Percentiles rank a stretch among this genome's conserved stretches.
phyloP scores from a whole-genome alignment of 768 basidiomycete species.

The Phaeotremella skinneri region DNA sequence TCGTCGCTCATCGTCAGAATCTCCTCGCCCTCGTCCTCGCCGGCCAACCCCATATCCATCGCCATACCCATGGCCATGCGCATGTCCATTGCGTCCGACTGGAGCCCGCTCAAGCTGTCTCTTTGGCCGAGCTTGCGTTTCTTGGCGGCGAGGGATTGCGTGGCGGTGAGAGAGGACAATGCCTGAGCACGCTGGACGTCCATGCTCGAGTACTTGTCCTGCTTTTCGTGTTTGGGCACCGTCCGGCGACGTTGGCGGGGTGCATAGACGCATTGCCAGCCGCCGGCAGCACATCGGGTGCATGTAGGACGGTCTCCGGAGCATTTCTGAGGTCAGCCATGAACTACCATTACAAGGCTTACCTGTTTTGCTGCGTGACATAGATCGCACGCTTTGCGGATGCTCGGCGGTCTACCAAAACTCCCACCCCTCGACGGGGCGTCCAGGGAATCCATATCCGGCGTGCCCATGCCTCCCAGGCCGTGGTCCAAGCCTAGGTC shows the following conservation, averaged over 20 bases:
- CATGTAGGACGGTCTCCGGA: constrained; percentile 47
- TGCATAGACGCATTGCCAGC: constrained; percentile 45
- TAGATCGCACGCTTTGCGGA: constrained; percentile 46
- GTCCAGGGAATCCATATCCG: constrained; percentile 6
- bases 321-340: constrained; percentile 35
- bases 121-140: constrained; percentile 38
- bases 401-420: constrained; percentile 42
- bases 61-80: constrained; percentile 46
- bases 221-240: constrained; percentile 39
- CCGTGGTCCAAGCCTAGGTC: constrained; percentile 28
- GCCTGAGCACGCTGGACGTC: not conserved
- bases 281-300: constrained; percentile 41
- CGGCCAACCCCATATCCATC: constrained; percentile 42
- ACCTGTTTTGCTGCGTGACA: constrained; percentile 48
- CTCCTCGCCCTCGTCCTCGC: constrained; percentile 46
- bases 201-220: constrained; percentile 5
- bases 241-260: constrained; percentile 48
- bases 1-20: constrained; percentile 43
- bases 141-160: constrained; percentile 17
- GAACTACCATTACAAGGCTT: constrained; percentile 6
- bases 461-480: constrained; percentile 23
- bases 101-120: constrained; percentile 26
- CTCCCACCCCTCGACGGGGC: constrained; percentile 5
- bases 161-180: not conserved
- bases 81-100: constrained; percentile 37